phyloP scores from a whole-genome alignment of 495 filamentous ascomycete species.

The Lophiostoma macrostomum region DNA sequence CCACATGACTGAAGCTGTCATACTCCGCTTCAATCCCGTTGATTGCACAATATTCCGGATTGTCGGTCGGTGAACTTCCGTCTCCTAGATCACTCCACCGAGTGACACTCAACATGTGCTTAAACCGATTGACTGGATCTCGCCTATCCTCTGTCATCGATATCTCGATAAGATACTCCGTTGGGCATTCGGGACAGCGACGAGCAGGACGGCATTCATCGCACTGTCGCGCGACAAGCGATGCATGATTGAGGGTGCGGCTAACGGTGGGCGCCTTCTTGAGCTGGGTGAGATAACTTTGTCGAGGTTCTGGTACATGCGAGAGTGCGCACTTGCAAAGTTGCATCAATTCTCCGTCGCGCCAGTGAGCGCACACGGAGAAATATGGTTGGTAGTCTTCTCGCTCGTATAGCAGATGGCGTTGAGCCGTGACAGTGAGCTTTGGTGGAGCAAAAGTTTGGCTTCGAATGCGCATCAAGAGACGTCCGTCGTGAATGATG shows the following conservation, averaged over 20 bases:
- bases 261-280: conserved; percentile 41
- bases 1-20: conserved; percentile 52
- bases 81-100: conserved; percentile 59
- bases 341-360: conserved; percentile 56
- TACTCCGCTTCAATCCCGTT: conserved; percentile 46
- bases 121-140: conserved; percentile 44
- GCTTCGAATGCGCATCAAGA: conserved; percentile 54
- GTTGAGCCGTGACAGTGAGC: conserved; percentile 46
- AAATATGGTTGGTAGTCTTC: conserved; percentile 61
- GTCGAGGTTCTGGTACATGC: conserved; percentile 48
- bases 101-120: conserved; percentile 58
- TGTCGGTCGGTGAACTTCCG: conserved; percentile 43
- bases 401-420: conserved; percentile 54
- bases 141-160: conserved; percentile 52
- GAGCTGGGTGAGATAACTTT: conserved; percentile 10
- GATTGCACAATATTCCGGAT: conserved; percentile 50
- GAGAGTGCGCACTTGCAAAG: conserved; percentile 57
- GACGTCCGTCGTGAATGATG: conserved; percentile 48
- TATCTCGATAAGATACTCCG: conserved; percentile 58
- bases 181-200: conserved; percentile 58
- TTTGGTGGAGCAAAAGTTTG: conserved; percentile 45
- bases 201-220: conserved; percentile 55
- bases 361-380: conserved; percentile 58
- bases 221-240: conserved; percentile 51
- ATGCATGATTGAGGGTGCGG: too few relatives aligned